A percentile compares a stretch with the other conserved stretches of the same genome.
Evolutionary conservation across 2,329 filamentous ascomycete genomes (phyloP).

Genomic region (Calonectria hawksworthii): DNA sequence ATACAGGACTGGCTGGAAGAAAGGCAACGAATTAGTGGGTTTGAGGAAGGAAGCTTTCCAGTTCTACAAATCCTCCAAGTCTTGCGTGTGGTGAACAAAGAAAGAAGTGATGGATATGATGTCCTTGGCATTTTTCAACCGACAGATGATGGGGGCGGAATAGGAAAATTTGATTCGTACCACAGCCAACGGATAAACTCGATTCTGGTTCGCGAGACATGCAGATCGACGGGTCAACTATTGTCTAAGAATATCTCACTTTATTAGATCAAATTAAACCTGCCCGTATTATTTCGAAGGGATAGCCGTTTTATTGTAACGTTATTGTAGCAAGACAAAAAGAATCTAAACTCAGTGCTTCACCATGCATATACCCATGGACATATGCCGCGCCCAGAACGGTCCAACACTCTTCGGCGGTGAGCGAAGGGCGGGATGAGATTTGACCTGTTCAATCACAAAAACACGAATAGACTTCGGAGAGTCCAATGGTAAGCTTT

Average conservation of each 20-base stretch:
- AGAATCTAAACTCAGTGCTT: too few relatives aligned
- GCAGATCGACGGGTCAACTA: background rate
- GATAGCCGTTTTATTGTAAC: too few relatives aligned
- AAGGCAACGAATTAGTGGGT: constrained; percentile 9
- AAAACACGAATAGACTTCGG: too few relatives aligned
- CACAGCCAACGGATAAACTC: constrained; percentile 28
- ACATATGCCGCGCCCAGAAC: too few relatives aligned
- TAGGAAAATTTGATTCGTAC: constrained; percentile 35
- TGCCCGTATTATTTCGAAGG: too few relatives aligned
- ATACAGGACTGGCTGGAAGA: constrained; percentile 39
- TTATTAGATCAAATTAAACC: too few relatives aligned
- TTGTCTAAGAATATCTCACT: background rate
- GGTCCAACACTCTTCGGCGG: too few relatives aligned
- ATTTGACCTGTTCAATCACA: too few relatives aligned
- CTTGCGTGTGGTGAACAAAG: constrained; percentile 27
- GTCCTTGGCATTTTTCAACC: constrained; percentile 26
- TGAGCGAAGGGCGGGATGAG: background rate
- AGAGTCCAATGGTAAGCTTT: too few relatives aligned
- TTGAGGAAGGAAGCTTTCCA: constrained; percentile 43
- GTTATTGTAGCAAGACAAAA: too few relatives aligned
- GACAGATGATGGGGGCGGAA: constrained; percentile 28
- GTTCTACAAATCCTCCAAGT: constrained; percentile 35
- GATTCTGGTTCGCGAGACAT: constrained; percentile 20
- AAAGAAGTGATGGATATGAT: constrained; percentile 25
- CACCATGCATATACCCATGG: too few relatives aligned